Conservation (phyloP, 2,329 filamentous ascomycete genomes). For the Mycosphaerella sp. region DNA sequence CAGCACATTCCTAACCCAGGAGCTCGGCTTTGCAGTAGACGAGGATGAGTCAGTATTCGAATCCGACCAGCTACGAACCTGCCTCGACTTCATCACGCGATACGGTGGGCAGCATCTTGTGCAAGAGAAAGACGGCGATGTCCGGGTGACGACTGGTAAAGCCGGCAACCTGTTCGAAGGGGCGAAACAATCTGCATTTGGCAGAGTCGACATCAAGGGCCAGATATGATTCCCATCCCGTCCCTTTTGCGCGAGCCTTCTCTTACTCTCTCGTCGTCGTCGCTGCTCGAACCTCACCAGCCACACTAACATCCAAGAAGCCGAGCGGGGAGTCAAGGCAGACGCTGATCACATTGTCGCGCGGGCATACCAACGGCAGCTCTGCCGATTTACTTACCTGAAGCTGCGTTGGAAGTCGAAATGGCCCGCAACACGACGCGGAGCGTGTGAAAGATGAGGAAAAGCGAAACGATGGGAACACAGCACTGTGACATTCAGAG, state of each 20-base stretch:
- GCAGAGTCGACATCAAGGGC: conserved; percentile 91
- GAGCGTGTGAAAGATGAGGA: neutral
- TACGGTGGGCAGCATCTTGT: conserved; percentile 69
- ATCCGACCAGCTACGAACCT: conserved; percentile 36
- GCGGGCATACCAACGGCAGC: neutral
- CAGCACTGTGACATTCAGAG: neutral
- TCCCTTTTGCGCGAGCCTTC: neutral
- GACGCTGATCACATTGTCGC: neutral
- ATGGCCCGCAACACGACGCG: neutral
- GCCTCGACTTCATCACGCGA: conserved; percentile 82
- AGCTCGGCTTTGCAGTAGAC: conserved; percentile 92
- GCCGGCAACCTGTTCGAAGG: conserved; percentile 66
- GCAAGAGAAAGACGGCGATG: conserved; percentile 64
- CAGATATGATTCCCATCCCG: conserved; percentile 58
- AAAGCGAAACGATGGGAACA: neutral
- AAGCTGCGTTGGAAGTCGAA: neutral
- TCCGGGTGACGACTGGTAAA: conserved; percentile 64
- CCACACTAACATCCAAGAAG: conserved; percentile 5
- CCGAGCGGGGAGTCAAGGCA: neutral
- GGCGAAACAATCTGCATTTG: conserved; percentile 67
- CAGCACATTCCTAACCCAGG: conserved; percentile 87
- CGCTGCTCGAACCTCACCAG: neutral
- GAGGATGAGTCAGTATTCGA: conserved; percentile 49
- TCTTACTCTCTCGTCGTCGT: neutral
- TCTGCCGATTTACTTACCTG: neutral